A percentile compares a stretch with the other conserved stretches of the same genome.
phyloP scores from a whole-genome alignment of 225 moss, liverwort and hornwort genomes.

The Anthoceros angustus region DNA sequence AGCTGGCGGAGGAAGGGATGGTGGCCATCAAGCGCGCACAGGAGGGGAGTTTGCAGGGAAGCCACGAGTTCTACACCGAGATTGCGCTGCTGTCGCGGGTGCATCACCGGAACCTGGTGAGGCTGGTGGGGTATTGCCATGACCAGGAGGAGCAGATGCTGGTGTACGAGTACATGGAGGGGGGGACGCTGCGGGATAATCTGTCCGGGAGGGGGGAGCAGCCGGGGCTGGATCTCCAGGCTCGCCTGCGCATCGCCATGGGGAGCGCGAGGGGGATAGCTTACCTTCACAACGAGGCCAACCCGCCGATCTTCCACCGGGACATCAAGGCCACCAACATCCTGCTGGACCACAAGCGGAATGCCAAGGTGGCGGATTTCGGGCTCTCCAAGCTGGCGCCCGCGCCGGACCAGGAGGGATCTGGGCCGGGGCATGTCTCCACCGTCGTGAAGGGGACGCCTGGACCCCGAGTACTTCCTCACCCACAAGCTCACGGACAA shows the following conservation, averaged over 20 bases:
- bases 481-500: conserved; percentile 8
- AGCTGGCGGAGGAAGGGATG: conserved; percentile 15
- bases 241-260: conserved; percentile 13
- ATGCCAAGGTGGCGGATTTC: conserved; percentile 11
- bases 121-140: conserved; percentile 46
- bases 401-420: conserved; percentile 6
- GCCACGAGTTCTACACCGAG: conserved; percentile 57
- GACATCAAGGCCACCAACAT: conserved; percentile 5
- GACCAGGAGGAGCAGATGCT: conserved; percentile 79
- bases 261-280: conserved; percentile 12
- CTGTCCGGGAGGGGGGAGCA: conserved; percentile 12
- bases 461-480: conserved; percentile 12
- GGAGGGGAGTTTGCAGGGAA: conserved; percentile 39
- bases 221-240: conserved; percentile 6
- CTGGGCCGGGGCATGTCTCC: conserved; percentile 6
- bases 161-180: conserved; percentile 54
- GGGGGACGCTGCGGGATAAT: conserved; percentile 45
- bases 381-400: conserved; percentile 13
- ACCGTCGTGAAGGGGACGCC: conserved; percentile 13
- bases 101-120: conserved; percentile 51
- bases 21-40: conserved; percentile 57
- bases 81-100: conserved; percentile 53
- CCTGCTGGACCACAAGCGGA: conserved; percentile 7
- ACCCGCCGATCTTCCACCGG: not conserved
- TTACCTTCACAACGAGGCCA: conserved; percentile 4